Evolutionary conservation across 1,139 yeast species (phyloP).

Genomic region (Pichia norvegensis): DNA sequence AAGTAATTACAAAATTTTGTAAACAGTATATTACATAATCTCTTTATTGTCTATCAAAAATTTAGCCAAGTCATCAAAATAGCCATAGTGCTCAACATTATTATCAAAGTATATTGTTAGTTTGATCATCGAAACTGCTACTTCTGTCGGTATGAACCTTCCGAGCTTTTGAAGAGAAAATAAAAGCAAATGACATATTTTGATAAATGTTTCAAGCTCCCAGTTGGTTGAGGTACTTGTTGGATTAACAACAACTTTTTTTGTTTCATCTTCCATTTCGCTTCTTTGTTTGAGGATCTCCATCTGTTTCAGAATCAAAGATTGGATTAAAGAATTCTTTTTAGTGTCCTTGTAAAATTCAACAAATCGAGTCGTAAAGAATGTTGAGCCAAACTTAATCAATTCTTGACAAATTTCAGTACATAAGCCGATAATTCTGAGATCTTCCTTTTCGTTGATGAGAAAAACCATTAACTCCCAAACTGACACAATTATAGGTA

Average conservation of each 20-base stretch:
- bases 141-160: constrained; percentile 25
- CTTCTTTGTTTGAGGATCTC: background rate
- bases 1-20: too few relatives aligned
- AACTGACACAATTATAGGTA: constrained; percentile 60
- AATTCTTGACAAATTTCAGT: constrained; percentile 32
- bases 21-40: too few relatives aligned
- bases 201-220: constrained; percentile 25
- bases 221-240: constrained; percentile 29
- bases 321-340: constrained; percentile 19
- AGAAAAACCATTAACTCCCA: constrained; percentile 55
- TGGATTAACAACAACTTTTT: constrained; percentile 11
- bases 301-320: constrained; percentile 10
- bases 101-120: constrained; percentile 17
- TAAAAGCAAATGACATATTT: constrained; percentile 24
- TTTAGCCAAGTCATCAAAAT: constrained; percentile 20
- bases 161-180: constrained; percentile 27
- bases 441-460: constrained; percentile 32
- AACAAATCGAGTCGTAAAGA: constrained; percentile 41
- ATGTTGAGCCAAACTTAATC: constrained; percentile 40
- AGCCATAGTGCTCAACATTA: constrained; percentile 22
- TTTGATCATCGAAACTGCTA: constrained; percentile 17
- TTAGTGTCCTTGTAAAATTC: constrained; percentile 29
- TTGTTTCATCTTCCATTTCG: background rate
- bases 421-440: constrained; percentile 31
- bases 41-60: constrained; percentile 4